phyloP scores from a whole-genome alignment of 2,329 filamentous ascomycete species.

The Apiospora malaysiana region DNA sequence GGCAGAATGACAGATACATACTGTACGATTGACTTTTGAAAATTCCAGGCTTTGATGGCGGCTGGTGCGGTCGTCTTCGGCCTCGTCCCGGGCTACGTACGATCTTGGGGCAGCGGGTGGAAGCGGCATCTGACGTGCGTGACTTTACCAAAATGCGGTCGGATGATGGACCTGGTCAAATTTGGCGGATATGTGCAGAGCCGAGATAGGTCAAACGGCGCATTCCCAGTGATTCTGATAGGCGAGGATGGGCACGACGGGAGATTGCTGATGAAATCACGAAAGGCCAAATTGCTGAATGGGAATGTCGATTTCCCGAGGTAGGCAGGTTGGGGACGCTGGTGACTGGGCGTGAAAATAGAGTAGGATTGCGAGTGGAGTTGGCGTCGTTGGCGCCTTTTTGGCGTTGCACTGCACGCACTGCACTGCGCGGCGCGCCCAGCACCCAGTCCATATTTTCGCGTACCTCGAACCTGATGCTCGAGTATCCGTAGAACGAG shows the following conservation, averaged over 20 bases:
- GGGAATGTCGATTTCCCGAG: background rate
- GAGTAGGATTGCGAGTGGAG: conserved; percentile 8
- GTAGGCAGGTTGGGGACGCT: background rate
- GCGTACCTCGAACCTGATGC: background rate
- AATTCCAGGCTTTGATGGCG: background rate
- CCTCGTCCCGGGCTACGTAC: background rate
- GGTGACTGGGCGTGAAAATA: background rate
- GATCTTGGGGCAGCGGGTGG: background rate
- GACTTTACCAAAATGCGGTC: background rate
- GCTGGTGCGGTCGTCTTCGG: background rate
- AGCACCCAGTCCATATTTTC: background rate
- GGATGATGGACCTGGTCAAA: background rate
- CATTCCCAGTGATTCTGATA: background rate
- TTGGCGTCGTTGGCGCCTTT: background rate
- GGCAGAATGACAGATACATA: background rate
- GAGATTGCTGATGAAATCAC: background rate
- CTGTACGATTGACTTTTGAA: background rate
- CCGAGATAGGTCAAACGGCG: background rate
- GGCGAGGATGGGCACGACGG: background rate
- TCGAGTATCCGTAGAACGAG: background rate
- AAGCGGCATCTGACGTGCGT: conserved; percentile 6
- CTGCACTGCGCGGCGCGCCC: background rate
- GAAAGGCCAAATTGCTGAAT: background rate
- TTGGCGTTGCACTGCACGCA: background rate
- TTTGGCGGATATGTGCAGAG: background rate